Evolutionary conservation across 345 rosid genomes (phyloP).

Genomic region (Eucalyptus urophylla): DNA sequence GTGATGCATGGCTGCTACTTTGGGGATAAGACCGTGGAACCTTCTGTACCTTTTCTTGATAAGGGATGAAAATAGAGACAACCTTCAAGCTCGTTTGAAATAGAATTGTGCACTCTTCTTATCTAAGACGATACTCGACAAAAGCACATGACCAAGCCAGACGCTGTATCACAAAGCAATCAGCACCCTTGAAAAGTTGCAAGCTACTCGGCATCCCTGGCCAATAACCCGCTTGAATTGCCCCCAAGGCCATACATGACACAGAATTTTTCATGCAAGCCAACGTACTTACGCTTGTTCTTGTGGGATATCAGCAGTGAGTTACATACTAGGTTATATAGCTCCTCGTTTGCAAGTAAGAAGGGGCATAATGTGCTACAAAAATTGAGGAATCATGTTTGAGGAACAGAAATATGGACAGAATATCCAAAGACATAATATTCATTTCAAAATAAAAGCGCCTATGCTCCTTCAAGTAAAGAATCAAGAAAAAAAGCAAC

Average conservation of each 20-base stretch:
- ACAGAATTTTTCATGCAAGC: slow-evolving; percentile 60
- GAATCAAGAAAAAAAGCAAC: not conserved
- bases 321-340: not conserved
- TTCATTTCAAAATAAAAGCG: not conserved
- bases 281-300: slow-evolving; percentile 48
- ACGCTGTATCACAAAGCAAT: not conserved
- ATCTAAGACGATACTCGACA: not conserved
- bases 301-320: slow-evolving; percentile 15
- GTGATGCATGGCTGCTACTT: not conserved
- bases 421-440: not conserved
- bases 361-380: not conserved
- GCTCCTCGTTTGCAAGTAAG: not conserved
- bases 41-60: slow-evolving; percentile 11
- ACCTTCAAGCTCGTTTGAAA: not conserved
- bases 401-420: not conserved
- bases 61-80: not conserved
- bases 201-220: slow-evolving; percentile 71
- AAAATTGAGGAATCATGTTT: not conserved
- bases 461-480: not conserved
- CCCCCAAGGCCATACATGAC: slow-evolving; percentile 54
- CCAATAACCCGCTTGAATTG: slow-evolving; percentile 62
- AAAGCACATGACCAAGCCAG: not conserved
- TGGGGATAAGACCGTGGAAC: slow-evolving; percentile 20
- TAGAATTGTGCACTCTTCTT: not conserved
- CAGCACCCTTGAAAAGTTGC: slow-evolving; percentile 68